Base-by-base conservation (phyloP, 306 rosid genomes). In the Castanea sativa region DNA sequence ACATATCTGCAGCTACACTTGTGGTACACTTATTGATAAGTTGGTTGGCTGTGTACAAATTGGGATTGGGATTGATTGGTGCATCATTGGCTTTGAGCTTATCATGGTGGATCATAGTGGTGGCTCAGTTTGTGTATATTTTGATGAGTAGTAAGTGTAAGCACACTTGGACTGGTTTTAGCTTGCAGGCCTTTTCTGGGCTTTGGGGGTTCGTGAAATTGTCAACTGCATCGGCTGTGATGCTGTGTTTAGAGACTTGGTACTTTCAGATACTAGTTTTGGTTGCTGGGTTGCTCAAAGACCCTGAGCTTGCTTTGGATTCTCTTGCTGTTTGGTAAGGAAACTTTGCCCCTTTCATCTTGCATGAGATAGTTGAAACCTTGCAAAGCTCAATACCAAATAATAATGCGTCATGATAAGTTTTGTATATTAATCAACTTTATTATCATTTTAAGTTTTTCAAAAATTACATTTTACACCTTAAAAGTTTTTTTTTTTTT, bases 241-340 rank as follows among this genome's bases (percentile, higher is more conserved):
- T 92, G 97, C 73, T 92, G 38, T 92, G 97, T 12, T 83, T 92
- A 82, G 97, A 92, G 77, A 80, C 78, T 0, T 92, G 97, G 97
- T 92, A 92, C 13, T 89, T 79, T 60, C 97, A 92, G 89, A 71
- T 88, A 5, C 74, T 92, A 2, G 96, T 92, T 1, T 75, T 92
- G 23, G 63, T 92, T 45, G 87, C 96, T 38, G 97, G 97, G 0
- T 51, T 92, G 83, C 96, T 92, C 3, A 32, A 84, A 1, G 71
- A 91, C 41, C 90, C 97, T 35, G 87, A 88, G 83, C 82, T 92
- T 16, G 85, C 97, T 30, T 78, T 92, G 14, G 88, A 85, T 70
- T 85, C 97, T 52, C 83, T 92, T 32, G 76, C 93, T 2, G 73
- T 91, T 3, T 92, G 97, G 96, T 92, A 81, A 88, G 74, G 20